Evolutionary conservation across 768 basidiomycete species (phyloP), one percentile per base, ranked within the genome.

Genomic region (Ramaria sp.): DNA sequence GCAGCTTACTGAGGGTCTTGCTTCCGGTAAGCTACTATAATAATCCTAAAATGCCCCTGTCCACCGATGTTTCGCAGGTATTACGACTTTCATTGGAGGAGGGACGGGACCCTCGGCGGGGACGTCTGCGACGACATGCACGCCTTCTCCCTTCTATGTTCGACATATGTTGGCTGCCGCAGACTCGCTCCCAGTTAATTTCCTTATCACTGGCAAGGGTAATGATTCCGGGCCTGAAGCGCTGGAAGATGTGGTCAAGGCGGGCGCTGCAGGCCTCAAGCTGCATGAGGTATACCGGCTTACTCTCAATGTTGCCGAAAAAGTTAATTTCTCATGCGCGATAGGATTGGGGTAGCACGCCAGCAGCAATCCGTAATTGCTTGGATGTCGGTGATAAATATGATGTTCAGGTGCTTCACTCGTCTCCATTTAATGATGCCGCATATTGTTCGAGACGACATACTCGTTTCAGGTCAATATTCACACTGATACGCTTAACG

Each of bases 401-500:
- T 67, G 96, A 99, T 68, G 89, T 99, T 3, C 95, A 98, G 78
- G 86, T 90, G 51, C 59, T 75, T 64, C 3, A n/a, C 17, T 33
- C 51, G 9, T 20, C 7, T 2, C 20, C 33, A 52, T 52, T 6
- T 10, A 6, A 17, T 39, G 20, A 3, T 19, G 31, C 41, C 3
- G 17, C 10, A 20, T 24, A 37, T 37, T 42, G 41, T 2, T 55
- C 27, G 39, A 4, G 9, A 43, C 9, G 20, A 2, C 9, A n/a
- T 43, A 12, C 17, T 20, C 37, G 17, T 27, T 57, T 4, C 33
- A 86, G 82, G 81, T 91, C 54, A 93, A 94, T 68, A 96, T 99
- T 39, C 96, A 99, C 66, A 94, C 93, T 0, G 96, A 98, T 67
- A 98, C 95, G 0, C 70, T 98, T 59, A 98, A 98, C 67, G 96